A percentile compares a stretch with the other conserved stretches of the same genome.
phyloP scores from a whole-genome alignment of 768 basidiomycete species.

The Naganishia randhawae region DNA sequence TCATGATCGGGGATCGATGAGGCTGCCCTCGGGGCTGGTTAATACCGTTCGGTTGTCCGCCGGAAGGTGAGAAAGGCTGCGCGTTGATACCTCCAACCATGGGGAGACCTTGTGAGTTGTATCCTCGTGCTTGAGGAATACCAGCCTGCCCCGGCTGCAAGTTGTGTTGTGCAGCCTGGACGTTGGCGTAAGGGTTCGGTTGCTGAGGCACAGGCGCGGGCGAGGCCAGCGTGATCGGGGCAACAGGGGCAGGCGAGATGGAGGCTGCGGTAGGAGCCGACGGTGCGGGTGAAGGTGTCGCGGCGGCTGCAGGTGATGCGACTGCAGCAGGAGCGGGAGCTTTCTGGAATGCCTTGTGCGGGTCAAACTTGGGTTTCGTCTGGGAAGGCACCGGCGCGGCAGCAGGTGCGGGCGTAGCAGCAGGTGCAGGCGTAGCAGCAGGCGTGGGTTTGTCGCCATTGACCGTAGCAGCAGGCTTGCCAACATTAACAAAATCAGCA shows the following conservation, averaged over 20 bases:
- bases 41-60: background rate
- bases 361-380: conserved; percentile 52
- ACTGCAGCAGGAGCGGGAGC: background rate
- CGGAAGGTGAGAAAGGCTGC: background rate
- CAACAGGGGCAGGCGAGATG: conserved; percentile 62
- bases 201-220: conserved; percentile 48
- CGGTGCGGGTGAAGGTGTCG: conserved; percentile 40
- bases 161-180: conserved; percentile 37
- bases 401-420: conserved; percentile 34
- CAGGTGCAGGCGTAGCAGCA: conserved; percentile 21
- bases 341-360: conserved; percentile 54
- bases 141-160: conserved; percentile 1
- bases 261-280: conserved; percentile 41
- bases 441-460: conserved; percentile 1
- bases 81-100: conserved; percentile 13
- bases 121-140: conserved; percentile 24
- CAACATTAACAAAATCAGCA: conserved; percentile 36
- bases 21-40: background rate
- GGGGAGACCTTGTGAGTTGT: conserved; percentile 28
- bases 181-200: conserved; percentile 44
- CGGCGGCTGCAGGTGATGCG: background rate
- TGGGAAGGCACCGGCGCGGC: conserved; percentile 31
- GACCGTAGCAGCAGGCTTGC: conserved; percentile 39
- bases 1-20: conserved; percentile 33
- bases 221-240: conserved; percentile 59